phyloP scores from a whole-genome alignment of 2,329 filamentous ascomycete genomes.

The Hawksworthiomyces lignivorus region DNA sequence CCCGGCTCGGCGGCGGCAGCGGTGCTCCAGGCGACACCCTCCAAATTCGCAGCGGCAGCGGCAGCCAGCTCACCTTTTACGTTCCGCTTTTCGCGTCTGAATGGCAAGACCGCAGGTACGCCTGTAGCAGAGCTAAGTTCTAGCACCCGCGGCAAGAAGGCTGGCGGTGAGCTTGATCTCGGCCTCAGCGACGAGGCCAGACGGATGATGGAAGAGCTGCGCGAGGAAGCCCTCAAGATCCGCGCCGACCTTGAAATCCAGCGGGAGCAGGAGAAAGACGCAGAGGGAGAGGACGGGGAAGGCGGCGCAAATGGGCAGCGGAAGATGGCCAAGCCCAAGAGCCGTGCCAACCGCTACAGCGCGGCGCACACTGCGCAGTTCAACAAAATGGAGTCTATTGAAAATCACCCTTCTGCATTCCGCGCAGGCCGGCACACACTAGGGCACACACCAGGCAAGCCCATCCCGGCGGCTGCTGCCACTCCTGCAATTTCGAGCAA shows the following conservation, averaged over 20 bases:
- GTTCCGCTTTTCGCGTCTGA: conserved; percentile 49
- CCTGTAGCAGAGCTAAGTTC: neutral
- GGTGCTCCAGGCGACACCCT: conserved; percentile 53
- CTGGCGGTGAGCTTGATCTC: conserved; percentile 22
- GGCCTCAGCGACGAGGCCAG: conserved; percentile 55
- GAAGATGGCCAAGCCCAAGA: conserved; percentile 72
- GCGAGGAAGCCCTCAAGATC: conserved; percentile 63
- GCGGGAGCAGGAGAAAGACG: conserved; percentile 45
- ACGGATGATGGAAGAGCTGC: conserved; percentile 57
- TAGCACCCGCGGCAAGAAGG: neutral
- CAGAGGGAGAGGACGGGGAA: conserved; percentile 36
- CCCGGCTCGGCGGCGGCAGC: conserved; percentile 25
- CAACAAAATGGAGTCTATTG: conserved; percentile 97
- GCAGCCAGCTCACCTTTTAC: conserved; percentile 53
- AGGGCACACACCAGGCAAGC: conserved; percentile 20
- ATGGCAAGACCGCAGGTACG: conserved; percentile 14
- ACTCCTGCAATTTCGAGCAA: conserved; percentile 5
- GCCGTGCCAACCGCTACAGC: conserved; percentile 72
- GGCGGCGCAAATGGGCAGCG: conserved; percentile 39
- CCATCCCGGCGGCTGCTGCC: neutral
- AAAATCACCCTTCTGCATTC: conserved; percentile 73
- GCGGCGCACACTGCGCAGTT: conserved; percentile 81
- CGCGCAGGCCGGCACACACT: conserved; percentile 53
- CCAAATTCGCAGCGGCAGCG: too few species aligned
- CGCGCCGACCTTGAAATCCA: conserved; percentile 60